phyloP scores from a whole-genome alignment of 768 basidiomycete genomes.

The Tulasnella sp. region DNA sequence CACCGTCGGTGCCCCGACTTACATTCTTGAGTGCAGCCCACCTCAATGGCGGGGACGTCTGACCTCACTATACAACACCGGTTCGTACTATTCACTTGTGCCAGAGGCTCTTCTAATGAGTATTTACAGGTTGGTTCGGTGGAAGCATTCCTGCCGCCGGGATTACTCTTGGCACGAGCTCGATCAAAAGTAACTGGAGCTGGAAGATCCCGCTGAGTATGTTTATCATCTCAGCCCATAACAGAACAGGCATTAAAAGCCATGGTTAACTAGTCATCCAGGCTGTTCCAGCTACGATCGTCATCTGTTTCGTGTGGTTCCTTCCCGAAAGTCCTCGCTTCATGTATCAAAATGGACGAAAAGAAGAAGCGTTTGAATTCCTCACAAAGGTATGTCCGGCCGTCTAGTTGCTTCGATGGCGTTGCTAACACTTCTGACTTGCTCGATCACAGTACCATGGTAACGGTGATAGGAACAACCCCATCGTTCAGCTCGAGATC shows the following conservation, averaged over 20 bases:
- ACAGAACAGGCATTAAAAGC: background rate
- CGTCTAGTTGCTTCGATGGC: background rate
- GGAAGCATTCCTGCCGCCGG: constrained; percentile 14
- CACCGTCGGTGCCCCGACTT: constrained; percentile 23
- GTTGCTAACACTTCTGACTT: background rate
- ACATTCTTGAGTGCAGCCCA: constrained; percentile 24
- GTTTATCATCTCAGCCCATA: background rate
- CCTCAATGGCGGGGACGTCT: constrained; percentile 15
- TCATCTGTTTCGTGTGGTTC: background rate
- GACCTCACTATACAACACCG: constrained; percentile 11
- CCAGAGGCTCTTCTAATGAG: background rate
- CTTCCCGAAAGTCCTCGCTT: constrained; percentile 17
- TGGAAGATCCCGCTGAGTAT: constrained; percentile 11
- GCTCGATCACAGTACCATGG: constrained; percentile 15
- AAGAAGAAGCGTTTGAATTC: constrained; percentile 19
- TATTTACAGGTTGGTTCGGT: constrained; percentile 5
- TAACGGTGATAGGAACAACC: constrained; percentile 17
- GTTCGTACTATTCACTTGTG: background rate
- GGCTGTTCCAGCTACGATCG: background rate
- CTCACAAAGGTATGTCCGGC: constrained; percentile 12
- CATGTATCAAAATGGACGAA: constrained; percentile 16
- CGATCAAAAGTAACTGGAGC: constrained; percentile 11
- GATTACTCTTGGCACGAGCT: constrained; percentile 2
- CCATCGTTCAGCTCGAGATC: constrained; percentile 19
- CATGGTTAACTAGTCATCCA: constrained; percentile 16